phyloP scores from a whole-genome alignment of 495 filamentous ascomycete genomes.

The Alectoria sarmentosa region DNA sequence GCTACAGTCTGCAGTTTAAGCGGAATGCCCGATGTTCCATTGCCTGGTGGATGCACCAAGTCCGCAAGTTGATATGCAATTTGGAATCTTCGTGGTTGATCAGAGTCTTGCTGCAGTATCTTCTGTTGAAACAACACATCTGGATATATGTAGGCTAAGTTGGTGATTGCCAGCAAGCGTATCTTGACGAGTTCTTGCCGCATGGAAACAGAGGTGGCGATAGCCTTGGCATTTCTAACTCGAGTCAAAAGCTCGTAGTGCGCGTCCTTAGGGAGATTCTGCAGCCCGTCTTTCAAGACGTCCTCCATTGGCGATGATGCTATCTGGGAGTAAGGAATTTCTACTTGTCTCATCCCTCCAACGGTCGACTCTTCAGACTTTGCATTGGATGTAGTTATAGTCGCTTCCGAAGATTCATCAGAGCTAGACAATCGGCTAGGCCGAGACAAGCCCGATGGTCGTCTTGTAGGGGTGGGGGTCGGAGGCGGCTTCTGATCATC shows the following conservation, averaged over 20 bases:
- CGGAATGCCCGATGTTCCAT: constrained; percentile 59
- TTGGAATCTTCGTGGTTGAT: constrained; percentile 85
- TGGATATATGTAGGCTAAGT: constrained; percentile 80
- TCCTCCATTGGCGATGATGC: constrained; percentile 55
- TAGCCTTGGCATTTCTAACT: constrained; percentile 69
- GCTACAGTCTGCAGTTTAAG: constrained; percentile 76
- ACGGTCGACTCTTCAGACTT: constrained; percentile 28
- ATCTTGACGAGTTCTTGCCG: constrained; percentile 73
- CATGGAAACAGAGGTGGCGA: constrained; percentile 55
- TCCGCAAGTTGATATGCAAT: constrained; percentile 88
- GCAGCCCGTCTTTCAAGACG: constrained; percentile 54
- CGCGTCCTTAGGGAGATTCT: constrained; percentile 60
- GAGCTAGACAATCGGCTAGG: constrained; percentile 39
- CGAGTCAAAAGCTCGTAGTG: constrained; percentile 85
- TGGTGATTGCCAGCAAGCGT: constrained; percentile 80
- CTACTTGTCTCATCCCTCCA: constrained; percentile 54
- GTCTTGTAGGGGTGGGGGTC: constrained; percentile 46
- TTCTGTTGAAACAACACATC: constrained; percentile 77
- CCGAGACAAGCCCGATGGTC: constrained; percentile 31
- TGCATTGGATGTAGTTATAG: constrained; percentile 31
- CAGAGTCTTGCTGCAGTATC: constrained; percentile 77
- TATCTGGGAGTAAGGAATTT: constrained; percentile 61
- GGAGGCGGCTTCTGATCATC: constrained; percentile 34
- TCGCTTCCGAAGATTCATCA: constrained; percentile 56
- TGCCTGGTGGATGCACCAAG: constrained; percentile 67